A percentile compares a stretch with the other conserved stretches of the same genome.
These are phyloP conservation scores for Boletus fagicola DNA, from an alignment of 768 basidiomycete species.

Conservation along the genomic window DNA sequence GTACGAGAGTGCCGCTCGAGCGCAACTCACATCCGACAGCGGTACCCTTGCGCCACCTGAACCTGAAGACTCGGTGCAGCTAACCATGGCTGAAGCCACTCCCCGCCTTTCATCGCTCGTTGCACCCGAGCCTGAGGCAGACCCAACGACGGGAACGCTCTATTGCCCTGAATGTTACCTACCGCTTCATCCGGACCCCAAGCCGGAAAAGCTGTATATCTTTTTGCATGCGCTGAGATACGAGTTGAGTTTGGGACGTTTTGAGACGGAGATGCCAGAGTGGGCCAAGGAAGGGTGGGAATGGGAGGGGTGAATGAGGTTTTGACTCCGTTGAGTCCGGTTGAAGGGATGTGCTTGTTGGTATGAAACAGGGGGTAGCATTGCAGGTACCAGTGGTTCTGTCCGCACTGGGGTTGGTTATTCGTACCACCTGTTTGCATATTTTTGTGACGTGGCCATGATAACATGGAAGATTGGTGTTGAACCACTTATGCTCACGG, in stretches of 20 bases:
- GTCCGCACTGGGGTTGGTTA: too few relatives aligned
- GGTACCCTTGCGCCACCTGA: background rate
- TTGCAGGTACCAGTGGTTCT: too few relatives aligned
- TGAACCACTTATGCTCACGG: too few relatives aligned
- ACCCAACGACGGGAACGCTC: constrained; percentile 42
- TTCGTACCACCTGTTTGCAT: too few relatives aligned
- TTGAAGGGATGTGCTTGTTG: background rate
- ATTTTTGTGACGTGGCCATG: too few relatives aligned
- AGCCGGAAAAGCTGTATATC: constrained; percentile 89
- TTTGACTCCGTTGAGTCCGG: background rate
- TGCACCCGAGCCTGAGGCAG: constrained; percentile 30
- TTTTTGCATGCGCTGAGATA: constrained; percentile 92
- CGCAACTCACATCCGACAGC: background rate
- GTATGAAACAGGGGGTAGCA: background rate
- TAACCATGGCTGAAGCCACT: constrained; percentile 54
- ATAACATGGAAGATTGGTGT: too few relatives aligned
- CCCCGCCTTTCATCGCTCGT: constrained; percentile 29
- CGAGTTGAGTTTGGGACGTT: constrained; percentile 76
- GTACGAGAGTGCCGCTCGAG: background rate
- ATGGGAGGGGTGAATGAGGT: constrained; percentile 45
- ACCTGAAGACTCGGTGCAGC: background rate
- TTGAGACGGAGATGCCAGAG: constrained; percentile 82
- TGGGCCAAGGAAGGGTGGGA: constrained; percentile 81
- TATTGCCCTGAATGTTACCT: constrained; percentile 93
- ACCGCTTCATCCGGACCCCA: constrained; percentile 90